Evolutionary conservation across 306 rosid genomes (phyloP), one percentile per base, ranked within the genome.

Genomic region (Macrotyloma uniflorum): DNA sequence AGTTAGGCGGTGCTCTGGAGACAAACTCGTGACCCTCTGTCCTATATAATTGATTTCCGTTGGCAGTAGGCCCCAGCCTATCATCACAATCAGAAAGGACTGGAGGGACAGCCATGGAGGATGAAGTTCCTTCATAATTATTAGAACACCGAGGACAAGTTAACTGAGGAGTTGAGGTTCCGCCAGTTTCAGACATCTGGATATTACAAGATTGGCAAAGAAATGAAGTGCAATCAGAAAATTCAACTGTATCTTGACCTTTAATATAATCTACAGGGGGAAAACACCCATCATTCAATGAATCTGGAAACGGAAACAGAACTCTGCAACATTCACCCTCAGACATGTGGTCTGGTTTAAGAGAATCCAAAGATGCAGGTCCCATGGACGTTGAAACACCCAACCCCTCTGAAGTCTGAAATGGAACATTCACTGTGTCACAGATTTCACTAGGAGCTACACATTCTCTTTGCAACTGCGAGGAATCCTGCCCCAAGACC

Each of bases 301-400:
- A 85, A 66, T 86, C 95, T 69, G 91, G 81, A 86, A 93, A 96
- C 38, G 91, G 81, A 86, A 93, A 96, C 38, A 96, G 82, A 36
- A 88, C 85, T 83, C 91, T 87, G 81, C 98, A 86, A 83, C 96
- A 93, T 80, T 96, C 99, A 75, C 89, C 95, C 22, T 93, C 94
- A 14, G 98, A 58, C 89, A 87, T 76, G 79, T 83, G 80, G 45
- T 87, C 92, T 46, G 66, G 55, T 87, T 87, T 83, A 70, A 78
- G 83, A 45, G 87, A 86, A 78, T 81, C 84, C 81, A 72, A 61
- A 11, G 69, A 80, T 79, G 82, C 67, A 82, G 83, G 58, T 32
- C 62, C 87, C 78, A 82, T 58, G 67, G 91, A 75, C 16, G 79
- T 54, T 62, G 93, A 79, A 76, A 62, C 84, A 72, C 59, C 72